phyloP scores from a whole-genome alignment of 1,284 basidiomycete genomes.

The Ustilago esculenta region DNA sequence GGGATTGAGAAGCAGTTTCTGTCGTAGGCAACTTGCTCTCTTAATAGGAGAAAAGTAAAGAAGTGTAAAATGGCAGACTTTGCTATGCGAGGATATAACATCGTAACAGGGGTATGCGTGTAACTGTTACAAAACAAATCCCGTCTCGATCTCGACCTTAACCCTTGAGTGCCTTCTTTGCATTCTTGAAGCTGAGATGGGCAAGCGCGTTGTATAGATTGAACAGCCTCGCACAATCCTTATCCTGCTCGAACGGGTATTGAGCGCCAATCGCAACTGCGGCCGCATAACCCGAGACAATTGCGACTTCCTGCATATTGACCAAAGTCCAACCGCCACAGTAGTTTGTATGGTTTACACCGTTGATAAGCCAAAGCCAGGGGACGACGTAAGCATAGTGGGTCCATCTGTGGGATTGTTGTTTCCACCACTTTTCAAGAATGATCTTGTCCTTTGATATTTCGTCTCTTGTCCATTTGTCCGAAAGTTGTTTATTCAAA shows the following conservation, averaged over 20 bases:
- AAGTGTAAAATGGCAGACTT: too few species aligned
- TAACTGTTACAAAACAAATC: background rate
- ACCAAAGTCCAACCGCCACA: conserved; percentile 69
- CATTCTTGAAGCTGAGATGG: conserved; percentile 65
- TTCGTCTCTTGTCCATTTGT: conserved; percentile 72
- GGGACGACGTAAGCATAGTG: conserved; percentile 73
- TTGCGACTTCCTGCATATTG: conserved; percentile 74
- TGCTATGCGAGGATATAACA: too few species aligned
- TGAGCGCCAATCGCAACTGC: conserved; percentile 73
- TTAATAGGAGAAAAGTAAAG: too few species aligned
- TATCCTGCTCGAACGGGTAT: conserved; percentile 68
- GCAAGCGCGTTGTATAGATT: conserved; percentile 70
- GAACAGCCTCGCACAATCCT: conserved; percentile 70
- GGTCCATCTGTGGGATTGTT: conserved; percentile 73
- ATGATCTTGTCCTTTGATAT: conserved; percentile 72
- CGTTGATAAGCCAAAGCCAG: conserved; percentile 75
- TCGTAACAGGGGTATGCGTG: conserved; percentile 5
- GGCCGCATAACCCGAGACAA: conserved; percentile 74
- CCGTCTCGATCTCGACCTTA: background rate
- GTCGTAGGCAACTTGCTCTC: too few species aligned
- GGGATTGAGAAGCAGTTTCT: too few species aligned
- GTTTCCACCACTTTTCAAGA: conserved; percentile 74
- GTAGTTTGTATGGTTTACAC: conserved; percentile 69
- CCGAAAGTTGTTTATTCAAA: conserved; percentile 71
- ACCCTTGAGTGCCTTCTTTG: conserved; percentile 38